Evolutionary conservation across 2,329 filamentous ascomycete species (phyloP), one percentile per base, ranked within the genome.

Genomic region (Stromatinia cepivora): DNA sequence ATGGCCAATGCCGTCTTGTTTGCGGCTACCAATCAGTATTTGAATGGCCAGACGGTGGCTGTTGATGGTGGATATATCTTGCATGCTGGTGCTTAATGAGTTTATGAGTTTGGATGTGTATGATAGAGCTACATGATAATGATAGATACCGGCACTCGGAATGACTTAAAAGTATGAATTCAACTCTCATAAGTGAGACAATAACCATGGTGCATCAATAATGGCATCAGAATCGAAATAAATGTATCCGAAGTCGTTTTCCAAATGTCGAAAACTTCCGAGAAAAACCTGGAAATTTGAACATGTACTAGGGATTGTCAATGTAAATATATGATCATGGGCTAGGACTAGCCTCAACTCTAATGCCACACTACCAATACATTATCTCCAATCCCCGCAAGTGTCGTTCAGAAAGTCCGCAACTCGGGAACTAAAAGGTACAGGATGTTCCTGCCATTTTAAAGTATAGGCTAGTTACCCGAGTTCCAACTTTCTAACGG

Each of bases 1-100:
- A 88, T 88, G 82, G 86, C 84, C 0, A 81, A 82, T 54, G 84
- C 84, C 0, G 81, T 88, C 4, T 76, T 89, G 36, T 88, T 85
- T 71, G 79, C 82, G 25, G 84, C 82, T 11, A 76, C 78, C 13
- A 81, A 81, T 64, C 79, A 81, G 74, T 81, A 81, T 66, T 68
- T 82, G 62, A 80, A 80, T 62, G 80, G 80, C 0, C 77, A 80
- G 72, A 80, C 77, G 2, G 72, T 81, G 46, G 80, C 82, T 1
- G 83, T 87, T 7, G 85, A 87, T 75, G 85, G 86, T 8, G 85
- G 85, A 0, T 87, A 86, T 72, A 80, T 81, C 6, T 72, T 84
- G 56, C 66, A 67, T 42, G 56, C 66, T 34, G 56, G 66, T 67
- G 66, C 56, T 62, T 62, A 20, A 62, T 50, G 45, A 50, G 7